Evolutionary conservation across 2,329 filamentous ascomycete genomes (phyloP), one percentile per base, ranked within the genome.

Genomic region (Sclerotinia sclerotiorum): DNA sequence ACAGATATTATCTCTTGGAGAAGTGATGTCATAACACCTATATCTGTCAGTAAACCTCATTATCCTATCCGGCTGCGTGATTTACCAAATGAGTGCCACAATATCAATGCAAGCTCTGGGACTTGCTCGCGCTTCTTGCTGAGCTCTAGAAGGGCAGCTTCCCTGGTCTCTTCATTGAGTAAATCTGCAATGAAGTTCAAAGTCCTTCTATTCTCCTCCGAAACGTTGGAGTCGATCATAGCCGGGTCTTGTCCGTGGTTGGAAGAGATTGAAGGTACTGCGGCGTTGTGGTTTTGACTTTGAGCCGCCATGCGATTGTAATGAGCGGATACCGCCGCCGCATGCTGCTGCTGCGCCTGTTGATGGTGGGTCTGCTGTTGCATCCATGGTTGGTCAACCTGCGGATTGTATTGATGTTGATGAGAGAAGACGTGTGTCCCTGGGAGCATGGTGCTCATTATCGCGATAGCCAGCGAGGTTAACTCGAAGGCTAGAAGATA

Each of bases 81-180:
- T 88, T 72, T 87, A 97, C 94, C 95, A 77, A 97, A 98, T 4
- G 94, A 98, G 80, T 99, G 95, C 95, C 95, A 99, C 71, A 99
- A 84, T 70, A 99, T 97, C 75, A 99, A 83, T 58, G 95, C 95
- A 69, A 99, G 84, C 82, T 99, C 95, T 0, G 95, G 94, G 21
- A 99, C 95, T 80, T 98, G 95, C 81, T 99, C 95, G 68, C 95
- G 85, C 86, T 99, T 99, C 84, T 99, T 99, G 82, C 94, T 98
- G 64, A 99, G 85, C 80, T 99, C 95, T 77, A 99, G 85, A 67
- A 99, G 84, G 62, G 95, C 95, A 5, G 92, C 90, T 82, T 98
- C 95, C 71, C 95, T 87, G 39, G 93, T 94, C 75, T 86, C 88
- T 72, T 94, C 91, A 79, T 93, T 94, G 77, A 98, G 85, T 69